These are phyloP conservation scores for Hordeum vulgare DNA, from an alignment of 176 grass and related monocot species.

Conservation along the genomic window MorexV3_pseudomolecules_assembly NC_058518.1:487791949-487792448, in stretches of 20 bases:
- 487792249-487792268: background rate
- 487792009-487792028: too few relatives aligned
- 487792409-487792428: constrained; percentile 20
- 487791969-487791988: too few relatives aligned
- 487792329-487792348: constrained; percentile 12
- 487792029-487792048: too few relatives aligned
- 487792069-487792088: constrained; percentile 71
- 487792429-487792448: constrained; percentile 19
- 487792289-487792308: background rate
- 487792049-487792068: too few relatives aligned
- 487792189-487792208: constrained; percentile 61
- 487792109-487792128: constrained; percentile 66
- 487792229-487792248: background rate
- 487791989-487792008: too few relatives aligned
- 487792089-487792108: constrained; percentile 70
- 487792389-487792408: background rate
- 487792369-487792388: constrained; percentile 23
- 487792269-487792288: background rate
- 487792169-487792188: constrained; percentile 61
- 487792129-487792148: constrained; percentile 68
- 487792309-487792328: background rate
- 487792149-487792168: constrained; percentile 81
- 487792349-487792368: constrained; percentile 2
- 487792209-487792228: too few relatives aligned
- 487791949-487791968: too few relatives aligned